Percentiles rank a stretch among this genome's conserved stretches.
phyloP scores from a whole-genome alignment of 1,139 yeast genomes.

The Suhomyces bribrorum region DNA sequence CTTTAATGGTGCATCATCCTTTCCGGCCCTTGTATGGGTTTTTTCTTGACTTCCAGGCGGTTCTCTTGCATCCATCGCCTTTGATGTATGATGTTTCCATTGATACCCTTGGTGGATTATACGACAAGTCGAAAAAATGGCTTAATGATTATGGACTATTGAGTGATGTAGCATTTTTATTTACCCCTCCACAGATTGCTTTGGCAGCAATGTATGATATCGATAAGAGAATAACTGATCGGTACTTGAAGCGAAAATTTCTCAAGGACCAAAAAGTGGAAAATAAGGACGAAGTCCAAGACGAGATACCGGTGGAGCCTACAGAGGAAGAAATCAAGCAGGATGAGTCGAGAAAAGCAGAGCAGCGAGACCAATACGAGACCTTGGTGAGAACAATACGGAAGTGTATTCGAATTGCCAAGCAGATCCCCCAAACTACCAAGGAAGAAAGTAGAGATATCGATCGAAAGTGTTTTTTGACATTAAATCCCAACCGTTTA shows the following conservation, averaged over 20 bases:
- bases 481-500: conserved; percentile 57
- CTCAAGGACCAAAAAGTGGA: conserved; percentile 18
- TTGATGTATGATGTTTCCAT: conserved; percentile 39
- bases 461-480: conserved; percentile 63
- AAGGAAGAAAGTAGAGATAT: conserved; percentile 63
- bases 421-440: conserved; percentile 44
- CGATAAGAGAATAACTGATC: conserved; percentile 62
- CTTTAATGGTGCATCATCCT: conserved; percentile 85
- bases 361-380: conserved; percentile 36
- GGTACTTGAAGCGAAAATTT: conserved; percentile 66
- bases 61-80: conserved; percentile 45
- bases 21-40: conserved; percentile 88
- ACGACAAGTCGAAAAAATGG: conserved; percentile 68
- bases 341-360: conserved; percentile 13
- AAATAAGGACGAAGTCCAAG: conserved; percentile 10
- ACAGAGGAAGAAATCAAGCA: conserved; percentile 15
- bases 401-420: conserved; percentile 51
- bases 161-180: conserved; percentile 74
- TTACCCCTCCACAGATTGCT: conserved; percentile 94
- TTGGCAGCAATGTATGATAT: conserved; percentile 75
- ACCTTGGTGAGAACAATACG: conserved; percentile 46
- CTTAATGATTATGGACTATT: conserved; percentile 63
- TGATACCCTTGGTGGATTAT: conserved; percentile 53
- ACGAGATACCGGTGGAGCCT: background rate
- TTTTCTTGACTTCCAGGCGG: conserved; percentile 79